phyloP scores from a whole-genome alignment of 2,329 filamentous ascomycete genomes.

The Neodidymelliopsis sp. region DNA sequence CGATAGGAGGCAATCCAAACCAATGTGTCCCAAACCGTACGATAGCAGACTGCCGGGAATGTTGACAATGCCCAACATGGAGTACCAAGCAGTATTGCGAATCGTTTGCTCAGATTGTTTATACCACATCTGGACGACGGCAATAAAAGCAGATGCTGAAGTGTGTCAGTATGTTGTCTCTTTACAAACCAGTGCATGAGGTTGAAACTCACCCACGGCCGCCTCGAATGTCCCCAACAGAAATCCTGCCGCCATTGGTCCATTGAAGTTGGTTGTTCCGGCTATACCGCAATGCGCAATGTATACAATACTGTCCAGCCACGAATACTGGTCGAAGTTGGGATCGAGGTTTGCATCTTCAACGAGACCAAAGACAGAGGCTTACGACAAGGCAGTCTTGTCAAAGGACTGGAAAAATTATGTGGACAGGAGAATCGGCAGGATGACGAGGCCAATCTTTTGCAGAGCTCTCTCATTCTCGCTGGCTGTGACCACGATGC shows the following conservation, averaged over 20 bases:
- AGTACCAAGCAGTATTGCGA: conserved; percentile 66
- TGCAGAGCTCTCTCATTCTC: conserved; percentile 62
- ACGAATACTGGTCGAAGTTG: conserved; percentile 59
- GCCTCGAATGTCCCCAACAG: conserved; percentile 75
- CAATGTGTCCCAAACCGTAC: conserved; percentile 66
- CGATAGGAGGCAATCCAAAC: conserved; percentile 52
- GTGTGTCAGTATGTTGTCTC: conserved; percentile 2
- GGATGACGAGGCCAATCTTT: conserved; percentile 60
- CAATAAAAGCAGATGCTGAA: conserved; percentile 45
- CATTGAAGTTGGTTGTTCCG: conserved; percentile 65
- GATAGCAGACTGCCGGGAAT: conserved; percentile 64
- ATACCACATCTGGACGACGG: conserved; percentile 63
- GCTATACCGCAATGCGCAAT: conserved; percentile 68
- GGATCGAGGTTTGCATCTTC: conserved; percentile 65
- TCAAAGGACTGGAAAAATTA: conserved; percentile 71
- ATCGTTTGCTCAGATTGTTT: conserved; percentile 65
- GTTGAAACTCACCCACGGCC: conserved; percentile 49
- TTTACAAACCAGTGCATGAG: background rate
- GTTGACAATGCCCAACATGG: conserved; percentile 67
- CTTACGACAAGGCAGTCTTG: conserved; percentile 68
- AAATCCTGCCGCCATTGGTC: conserved; percentile 68
- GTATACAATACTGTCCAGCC: conserved; percentile 62
- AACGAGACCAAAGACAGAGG: conserved; percentile 69
- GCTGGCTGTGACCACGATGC: conserved; percentile 58
- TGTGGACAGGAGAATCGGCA: conserved; percentile 65